Base-by-base conservation (phyloP, 805 yeast genomes). In the Teunomyces barrocoloradensis region DNA sequence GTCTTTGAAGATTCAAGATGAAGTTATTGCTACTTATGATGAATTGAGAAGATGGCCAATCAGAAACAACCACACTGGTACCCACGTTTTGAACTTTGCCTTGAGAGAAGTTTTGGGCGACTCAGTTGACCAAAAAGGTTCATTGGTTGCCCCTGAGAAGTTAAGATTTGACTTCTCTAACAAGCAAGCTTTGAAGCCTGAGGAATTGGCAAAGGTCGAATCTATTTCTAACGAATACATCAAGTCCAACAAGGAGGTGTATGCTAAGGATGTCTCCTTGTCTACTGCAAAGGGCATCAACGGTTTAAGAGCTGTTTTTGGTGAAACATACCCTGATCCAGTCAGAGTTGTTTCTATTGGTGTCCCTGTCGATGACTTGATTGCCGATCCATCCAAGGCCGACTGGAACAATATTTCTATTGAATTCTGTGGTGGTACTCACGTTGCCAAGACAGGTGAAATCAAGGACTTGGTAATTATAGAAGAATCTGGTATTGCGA, bases 371-470 rank as follows among this genome's bases (percentile, higher is more conserved):
- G 90, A 87, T 21, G 94, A 87, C 11, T 74, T 94, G 56, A 66
- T 92, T 55, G 75, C 77, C 5, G 75, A 83, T 58, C 96, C 97
- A 56, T 58, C 73, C 25, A 87, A 80, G 62, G 72, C 73, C 44
- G 81, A 88, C 60, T 94, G 99, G 98, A 71, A 67, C 59, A 72
- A 79, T 36, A 75, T 79, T 61, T 89, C 97, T 1, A 78, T 94
- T 55, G 99, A 94, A 74, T 94, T 94, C 78, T 94, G 99, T 73
- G 99, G 99, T 73, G 99, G 99, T 72, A 94, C 99, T 10, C 99
- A 94, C 63, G 97, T 94, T 55, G 78, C 81, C 43, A 85, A 87
- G 69, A 92, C 98, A 15, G 87, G 92, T 51, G 98, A 92, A 51
- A 94, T 94, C 65, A 90, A 90, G 67, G 92, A 88, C 56, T 80